Base-by-base conservation (phyloP, 2,329 filamentous ascomycete genomes). In the Penicillium concentricum region DNA sequence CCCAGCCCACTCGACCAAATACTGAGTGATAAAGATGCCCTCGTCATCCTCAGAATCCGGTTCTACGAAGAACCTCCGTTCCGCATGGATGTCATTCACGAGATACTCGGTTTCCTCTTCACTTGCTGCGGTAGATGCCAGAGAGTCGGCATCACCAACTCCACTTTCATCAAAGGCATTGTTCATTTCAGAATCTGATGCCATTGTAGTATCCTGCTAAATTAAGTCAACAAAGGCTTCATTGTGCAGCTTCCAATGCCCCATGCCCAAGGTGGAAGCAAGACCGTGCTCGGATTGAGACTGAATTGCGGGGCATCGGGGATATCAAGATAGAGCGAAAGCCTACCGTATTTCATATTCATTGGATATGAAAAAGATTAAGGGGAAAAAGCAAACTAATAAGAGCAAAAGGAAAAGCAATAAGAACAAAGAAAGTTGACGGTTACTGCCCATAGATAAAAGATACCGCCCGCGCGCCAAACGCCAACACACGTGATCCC, bases 1-100 rank as follows among this genome's bases (percentile, higher is more conserved):
- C 2, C 76, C 80, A 26, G 78, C 75, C 88, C 88, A 91, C 57
- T 83, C 80, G 22, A 90, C 81, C 1, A 91, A 78, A 66, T 85
- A 91, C 24, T 66, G 71, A 16, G 68, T 54, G 5, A 49, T 6
- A 12, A 35, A 49, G 20, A 16, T 6, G 8, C 44, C 52, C 69
- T 69, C 5, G 74, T 61, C 4, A 9, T 70, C 58, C 1, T 52
- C 50, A 13, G 50, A 52, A 26, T 46, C 41, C 7, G 41, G 50
- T 13, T 52, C 50, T 30, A 38, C 13, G 22, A 28, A 52, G 22
- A 28, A 26, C 22, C 32, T 35, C 22, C 62, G 72, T 64, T 86
- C 79, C 0, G 78, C 77, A 18, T 85, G 69, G 34, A 88, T 78
- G 16, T 73, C 72, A 42, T 87, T 81, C 7, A 87, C 81, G 3